Evolutionary conservation across 805 yeast species (phyloP), one percentile per base, ranked within the genome.

Genomic region (Starmerella roubikii): DNA sequence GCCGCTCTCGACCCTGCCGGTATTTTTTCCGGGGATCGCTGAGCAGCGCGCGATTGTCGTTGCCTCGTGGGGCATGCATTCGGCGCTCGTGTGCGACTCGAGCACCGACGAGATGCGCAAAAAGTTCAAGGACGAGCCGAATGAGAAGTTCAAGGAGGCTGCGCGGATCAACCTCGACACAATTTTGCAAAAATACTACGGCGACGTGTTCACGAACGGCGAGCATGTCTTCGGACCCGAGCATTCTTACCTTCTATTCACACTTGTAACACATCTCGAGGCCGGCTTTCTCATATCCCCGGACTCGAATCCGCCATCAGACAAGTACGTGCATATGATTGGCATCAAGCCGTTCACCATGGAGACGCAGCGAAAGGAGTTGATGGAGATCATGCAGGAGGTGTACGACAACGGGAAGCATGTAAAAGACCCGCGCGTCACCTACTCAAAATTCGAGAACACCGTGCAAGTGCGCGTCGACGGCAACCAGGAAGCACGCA

Each of bases 51-150:
- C 57, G 3, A 33, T 58, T 15, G 82, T 82, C 2, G 93, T 85
- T 9, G 65, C 74, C 0, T 80, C 94, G 0, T 76, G 93, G 82
- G 93, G 78, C 0, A 71, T 84, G 46, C 96, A 86, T 58, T 84
- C 95, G 2, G 72, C 85, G 3, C 58, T 86, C 35, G 85, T 86
- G 2, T 86, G 86, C 23, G 78, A 78, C 40, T 73, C 86, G 37
- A 88, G 83, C 47, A 65, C 75, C 0, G 74, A 77, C 0, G 78
- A 77, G 48, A 59, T 78, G 55, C 64, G 85, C 22, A 64, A 65
- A 35, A 62, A 67, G 44, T 95, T 94, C 1, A 51, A 64, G 6
- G 72, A 72, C 30, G 72, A 74, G 30, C 42, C 49, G 6, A 37
- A 35, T 13, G 39, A 32, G 13, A 60, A 94, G 39, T 86, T 86